Base-by-base conservation (phyloP, 1,284 basidiomycete species). In the Cerioporus squamosus region DNA sequence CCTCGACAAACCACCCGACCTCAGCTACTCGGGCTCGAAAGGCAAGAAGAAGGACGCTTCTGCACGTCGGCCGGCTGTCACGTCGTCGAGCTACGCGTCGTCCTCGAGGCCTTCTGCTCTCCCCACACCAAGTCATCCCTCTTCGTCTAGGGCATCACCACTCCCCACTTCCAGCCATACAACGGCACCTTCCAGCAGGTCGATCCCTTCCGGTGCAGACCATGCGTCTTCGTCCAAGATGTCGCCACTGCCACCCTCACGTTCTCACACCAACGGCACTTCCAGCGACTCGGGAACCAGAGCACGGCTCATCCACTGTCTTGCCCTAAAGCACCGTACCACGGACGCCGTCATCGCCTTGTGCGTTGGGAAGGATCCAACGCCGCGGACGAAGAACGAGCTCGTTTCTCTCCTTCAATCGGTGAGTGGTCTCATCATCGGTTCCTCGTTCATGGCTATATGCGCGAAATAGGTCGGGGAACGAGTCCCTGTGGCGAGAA, bases 291-390 rank as follows among this genome's bases (percentile, higher is more conserved):
- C 46, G 15, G 18, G 43, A 5, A 53, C 58, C 15, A 53, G 81
- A 43, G 76, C 73, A 42, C 79, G 81, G 39, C 72, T 88, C 53
- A 76, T 88, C 9, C 86, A 84, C 51, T 84, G 72, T 59, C 72
- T 90, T 7, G 86, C 86, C 20, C 62, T 78, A 14, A 68, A 73
- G 8, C 74, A 81, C 24, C 77, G 81, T 33, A 77, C 79, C 0
- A 67, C 76, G 18, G 82, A 83, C 0, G 64, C 59, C 22, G 55
- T 68, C 15, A 26, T 72, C 9, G 48, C 52, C 8, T 29, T 64
- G 23, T 65, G 72, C n/a, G 67, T 40, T 2, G 68, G 69, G 4
- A 49, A 58, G 9, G 58, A 66, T 22, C 50, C 59, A 6, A 23
- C 60, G 20, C 5, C 45, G 20, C 53, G 36, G 44, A 43, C 36